Percentiles rank a stretch among this genome's conserved stretches.
These are phyloP conservation scores for Pythium rishiriense DNA, from an alignment of 352 stramenopile genomes.

Conservation along the genomic window DNA sequence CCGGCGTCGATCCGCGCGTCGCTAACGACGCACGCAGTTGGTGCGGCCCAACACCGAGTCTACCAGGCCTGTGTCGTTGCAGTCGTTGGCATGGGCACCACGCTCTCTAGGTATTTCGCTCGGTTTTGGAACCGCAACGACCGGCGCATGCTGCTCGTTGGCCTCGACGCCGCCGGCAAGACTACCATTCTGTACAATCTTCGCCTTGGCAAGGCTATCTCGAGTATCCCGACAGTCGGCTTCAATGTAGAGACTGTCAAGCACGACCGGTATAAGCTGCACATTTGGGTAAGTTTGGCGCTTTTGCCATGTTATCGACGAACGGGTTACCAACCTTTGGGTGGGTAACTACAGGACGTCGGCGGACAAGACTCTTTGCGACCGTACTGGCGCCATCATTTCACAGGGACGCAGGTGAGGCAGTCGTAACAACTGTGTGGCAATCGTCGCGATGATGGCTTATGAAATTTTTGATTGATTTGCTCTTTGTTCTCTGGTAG, in stretches of 20 bases:
- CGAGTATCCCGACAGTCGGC: slow-evolving; percentile 76
- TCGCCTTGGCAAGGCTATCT: slow-evolving; percentile 70
- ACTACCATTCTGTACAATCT: slow-evolving; percentile 85
- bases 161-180: slow-evolving; percentile 75
- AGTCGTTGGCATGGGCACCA: slow-evolving; percentile 67
- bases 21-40: neutral
- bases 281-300: slow-evolving; percentile 59
- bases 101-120: slow-evolving; percentile 60
- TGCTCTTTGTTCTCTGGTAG: slow-evolving; percentile 24
- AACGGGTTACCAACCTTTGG: neutral
- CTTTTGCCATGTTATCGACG: neutral
- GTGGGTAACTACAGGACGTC: slow-evolving; percentile 73
- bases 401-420: slow-evolving; percentile 76
- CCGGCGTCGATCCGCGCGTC: neutral
- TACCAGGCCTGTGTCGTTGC: neutral
- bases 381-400: slow-evolving; percentile 85
- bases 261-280: slow-evolving; percentile 71
- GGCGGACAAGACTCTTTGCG: slow-evolving; percentile 76
- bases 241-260: slow-evolving; percentile 86
- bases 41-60: neutral
- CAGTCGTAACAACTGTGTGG: neutral
- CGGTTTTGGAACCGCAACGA: slow-evolving; percentile 82
- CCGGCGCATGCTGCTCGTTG: slow-evolving; percentile 71
- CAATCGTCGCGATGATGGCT: neutral
- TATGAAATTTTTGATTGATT: neutral